Base-by-base conservation (phyloP, 106 monocot species). In the Platanthera guangdongensis region DNA sequence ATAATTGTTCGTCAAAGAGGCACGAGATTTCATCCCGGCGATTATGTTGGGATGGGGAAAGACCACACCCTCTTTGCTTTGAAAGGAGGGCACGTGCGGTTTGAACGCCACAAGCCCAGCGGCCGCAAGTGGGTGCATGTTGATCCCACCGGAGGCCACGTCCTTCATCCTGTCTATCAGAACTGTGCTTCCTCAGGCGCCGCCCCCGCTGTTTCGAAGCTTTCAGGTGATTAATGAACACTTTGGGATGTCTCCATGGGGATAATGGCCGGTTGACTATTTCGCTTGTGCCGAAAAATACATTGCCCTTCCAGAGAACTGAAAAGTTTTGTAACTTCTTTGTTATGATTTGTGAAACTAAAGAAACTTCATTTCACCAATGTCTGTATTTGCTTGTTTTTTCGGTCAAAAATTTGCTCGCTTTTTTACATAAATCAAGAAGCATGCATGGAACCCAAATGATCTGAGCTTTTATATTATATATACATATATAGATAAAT, bases 91-190 rank as follows among this genome's bases (percentile, higher is more conserved):
- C 45, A 91, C 18, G 97, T 97, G n/a, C 70, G 89, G 9, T 96
- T 96, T 63, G 97, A 97, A 52, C 84, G 57, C 18, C 87, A 97
- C 84, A 97, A 94, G 74, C 81, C 91, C 18, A 94, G 87, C 21
- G 91, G 94, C 11, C 85, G 89, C 8, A 97, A 94, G 75, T 97
- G 91, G 91, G 86, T 94, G 15, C 89, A 97, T 86, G 97, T 97
- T 25, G 89, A 94, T 71, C 93, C 96, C 2, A 82, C 78, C 45
- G 86, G 86, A 13, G 96, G 93, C 50, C 93, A 97, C 81, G 71
- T 80, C 47, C 83, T 93, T 73, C 97, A 94, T 79, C 97, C 93
- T 9, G 55, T 97, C n/a, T 97, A 94, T 71, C 15, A 80, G 19
- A 86, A 76, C 74, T 71, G 51, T 75, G 74, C 75, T 68, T 73